Evolutionary conservation across 371 early-diverging fungal species (phyloP).

Genomic region (Mortierella sp.): DNA sequence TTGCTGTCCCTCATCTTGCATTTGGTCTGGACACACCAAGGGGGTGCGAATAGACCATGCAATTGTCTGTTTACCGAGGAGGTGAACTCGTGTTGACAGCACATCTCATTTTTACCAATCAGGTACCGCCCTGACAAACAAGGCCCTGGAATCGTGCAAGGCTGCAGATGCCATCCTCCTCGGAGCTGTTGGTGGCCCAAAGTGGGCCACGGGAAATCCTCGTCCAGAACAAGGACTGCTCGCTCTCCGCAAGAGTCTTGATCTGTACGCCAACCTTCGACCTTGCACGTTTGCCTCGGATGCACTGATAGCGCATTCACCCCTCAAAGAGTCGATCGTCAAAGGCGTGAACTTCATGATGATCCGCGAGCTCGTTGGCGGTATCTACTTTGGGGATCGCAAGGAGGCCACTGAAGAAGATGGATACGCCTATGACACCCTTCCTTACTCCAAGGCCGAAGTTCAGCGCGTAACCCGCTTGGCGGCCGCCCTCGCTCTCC

Average conservation of each 20-base stretch:
- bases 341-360: constrained; percentile 91
- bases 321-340: constrained; percentile 91
- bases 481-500: constrained; percentile 84
- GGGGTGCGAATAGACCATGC: too few relatives aligned
- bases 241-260: constrained; percentile 88
- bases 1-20: too few relatives aligned
- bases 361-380: constrained; percentile 96
- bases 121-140: constrained; percentile 88
- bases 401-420: constrained; percentile 77
- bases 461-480: constrained; percentile 94
- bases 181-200: constrained; percentile 97
- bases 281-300: constrained; percentile 95
- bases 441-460: constrained; percentile 90
- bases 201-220: constrained; percentile 88
- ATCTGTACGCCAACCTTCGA: constrained; percentile 95
- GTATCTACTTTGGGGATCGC: constrained; percentile 96
- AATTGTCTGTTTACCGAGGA: too few relatives aligned
- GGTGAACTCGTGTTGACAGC: constrained; percentile 30
- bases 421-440: constrained; percentile 90
- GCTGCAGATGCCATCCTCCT: constrained; percentile 91
- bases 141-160: constrained; percentile 82
- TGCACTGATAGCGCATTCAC: constrained; percentile 82
- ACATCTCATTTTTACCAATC: constrained; percentile 3
- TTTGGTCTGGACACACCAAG: too few relatives aligned
- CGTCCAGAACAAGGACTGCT: constrained; percentile 96